Base-by-base conservation (phyloP, 306 rosid genomes). In the Medicago lupulina region DNA sequence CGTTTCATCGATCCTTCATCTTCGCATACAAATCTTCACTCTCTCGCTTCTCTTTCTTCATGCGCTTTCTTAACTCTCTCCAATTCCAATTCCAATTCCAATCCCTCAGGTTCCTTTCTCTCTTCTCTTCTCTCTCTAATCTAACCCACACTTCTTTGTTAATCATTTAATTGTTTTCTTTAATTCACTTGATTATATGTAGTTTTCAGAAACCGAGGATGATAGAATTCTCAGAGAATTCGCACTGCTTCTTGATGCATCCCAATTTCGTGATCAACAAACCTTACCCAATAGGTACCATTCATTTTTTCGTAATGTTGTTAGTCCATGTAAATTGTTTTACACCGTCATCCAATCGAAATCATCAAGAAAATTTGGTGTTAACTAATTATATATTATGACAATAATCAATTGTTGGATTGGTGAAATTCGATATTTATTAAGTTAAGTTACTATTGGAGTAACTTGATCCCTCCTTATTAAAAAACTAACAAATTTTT, bases 161-260 rank as follows among this genome's bases (percentile, higher is more conserved):
- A 12, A 15, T 71, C 46, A 23, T 0, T 64, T 39, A 4, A 0
- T 64, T 16, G 2, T 66, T 6, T 67, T 67, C 71, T 85, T 78
- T 67, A 81, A 80, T 87, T 94, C 79, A 90, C 93, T 89, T 82
- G 85, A 61, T 59, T 79, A 44, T 75, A 72, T 82, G 53, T 85
- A 85, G 88, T 84, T 88, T 88, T 82, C 99, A 96, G 98, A 90
- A 85, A 88, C 77, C 80, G 89, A 90, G 79, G 93, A 90, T 69
- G 93, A 87, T 75, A 88, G 99, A 83, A 73, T 83, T n/a, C 88
- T 89, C 19, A 86, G 93, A 82, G 99, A 92, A 86, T 87, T 89
- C 81, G 91, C 92, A 9, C 75, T 87, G 13, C 84, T 96, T 70
- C 77, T 92, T 44, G 98, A 95, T 85, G 86, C 92, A 25, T 82